phyloP scores from a whole-genome alignment of 306 rosid species.

The Boehmeria nivea region DNA sequence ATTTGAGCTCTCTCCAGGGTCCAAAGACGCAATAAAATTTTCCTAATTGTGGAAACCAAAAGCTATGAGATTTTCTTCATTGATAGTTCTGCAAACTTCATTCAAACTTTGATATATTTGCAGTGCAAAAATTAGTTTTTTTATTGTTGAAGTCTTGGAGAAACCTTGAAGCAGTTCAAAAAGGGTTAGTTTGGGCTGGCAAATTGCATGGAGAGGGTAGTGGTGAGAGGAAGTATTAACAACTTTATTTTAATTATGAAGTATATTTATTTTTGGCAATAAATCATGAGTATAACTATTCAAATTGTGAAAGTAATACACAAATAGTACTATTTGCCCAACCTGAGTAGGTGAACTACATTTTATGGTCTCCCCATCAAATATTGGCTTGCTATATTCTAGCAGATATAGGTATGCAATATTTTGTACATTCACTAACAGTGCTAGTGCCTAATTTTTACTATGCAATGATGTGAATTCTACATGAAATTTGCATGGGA shows the following conservation, averaged over 20 bases:
- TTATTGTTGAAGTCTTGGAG: neutral
- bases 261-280: neutral
- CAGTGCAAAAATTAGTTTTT: too few species aligned
- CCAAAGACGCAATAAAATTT: too few species aligned
- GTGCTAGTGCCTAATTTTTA: neutral
- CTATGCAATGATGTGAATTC: neutral
- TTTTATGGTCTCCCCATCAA: conserved; percentile 3
- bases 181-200: conserved; percentile 32
- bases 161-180: too few species aligned
- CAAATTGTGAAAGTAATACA: neutral
- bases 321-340: neutral
- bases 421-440: neutral
- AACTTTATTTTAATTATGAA: neutral
- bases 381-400: neutral
- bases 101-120: too few species aligned
- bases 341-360: conserved; percentile 5
- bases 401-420: neutral
- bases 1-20: too few species aligned
- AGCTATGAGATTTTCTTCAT: too few species aligned
- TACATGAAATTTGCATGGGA: conserved; percentile 4
- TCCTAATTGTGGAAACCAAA: too few species aligned
- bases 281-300: neutral
- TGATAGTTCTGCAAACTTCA: too few species aligned
- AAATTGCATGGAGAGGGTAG: conserved; percentile 30
- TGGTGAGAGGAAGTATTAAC: neutral